phyloP scores from a whole-genome alignment of 1,284 basidiomycete genomes.

The Irpex lacteus region DNA sequence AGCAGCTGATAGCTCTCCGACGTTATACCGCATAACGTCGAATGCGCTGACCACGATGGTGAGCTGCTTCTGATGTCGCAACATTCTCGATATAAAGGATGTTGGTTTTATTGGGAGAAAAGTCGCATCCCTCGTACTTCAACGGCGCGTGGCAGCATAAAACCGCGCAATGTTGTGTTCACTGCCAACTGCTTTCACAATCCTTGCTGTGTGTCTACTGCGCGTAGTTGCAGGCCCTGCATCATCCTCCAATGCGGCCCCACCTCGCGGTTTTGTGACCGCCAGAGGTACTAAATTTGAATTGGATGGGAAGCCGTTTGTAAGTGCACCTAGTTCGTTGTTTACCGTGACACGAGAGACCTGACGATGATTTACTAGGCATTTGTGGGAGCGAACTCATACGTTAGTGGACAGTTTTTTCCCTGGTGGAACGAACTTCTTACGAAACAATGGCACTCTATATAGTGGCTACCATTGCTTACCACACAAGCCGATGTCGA shows the following conservation, averaged over 20 bases:
- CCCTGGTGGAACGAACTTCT: not conserved
- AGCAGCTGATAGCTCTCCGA: slow-evolving; percentile 11
- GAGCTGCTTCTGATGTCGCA: no score
- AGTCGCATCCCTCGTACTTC: not conserved
- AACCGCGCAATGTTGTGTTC: not conserved
- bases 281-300: slow-evolving; percentile 40
- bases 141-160: not conserved
- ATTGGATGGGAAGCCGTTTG: slow-evolving; percentile 46
- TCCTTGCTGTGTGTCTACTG: not conserved
- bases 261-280: slow-evolving; percentile 40
- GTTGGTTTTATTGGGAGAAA: no score
- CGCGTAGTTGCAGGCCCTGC: not conserved
- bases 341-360: not conserved
- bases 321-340: slow-evolving; percentile 20
- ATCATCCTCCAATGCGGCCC: not conserved
- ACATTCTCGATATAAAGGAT: no score
- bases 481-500: slow-evolving; percentile 58
- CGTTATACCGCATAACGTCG: slow-evolving; percentile 4
- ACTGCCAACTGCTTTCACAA: not conserved
- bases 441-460: not conserved
- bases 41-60: not conserved
- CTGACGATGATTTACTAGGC: slow-evolving; percentile 19
- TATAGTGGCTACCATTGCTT: slow-evolving; percentile 55
- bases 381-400: slow-evolving; percentile 40
- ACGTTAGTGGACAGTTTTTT: slow-evolving; percentile 23